Evolutionary conservation across 345 rosid species (phyloP).

Genomic region (Cochlearia excelsa): DNA sequence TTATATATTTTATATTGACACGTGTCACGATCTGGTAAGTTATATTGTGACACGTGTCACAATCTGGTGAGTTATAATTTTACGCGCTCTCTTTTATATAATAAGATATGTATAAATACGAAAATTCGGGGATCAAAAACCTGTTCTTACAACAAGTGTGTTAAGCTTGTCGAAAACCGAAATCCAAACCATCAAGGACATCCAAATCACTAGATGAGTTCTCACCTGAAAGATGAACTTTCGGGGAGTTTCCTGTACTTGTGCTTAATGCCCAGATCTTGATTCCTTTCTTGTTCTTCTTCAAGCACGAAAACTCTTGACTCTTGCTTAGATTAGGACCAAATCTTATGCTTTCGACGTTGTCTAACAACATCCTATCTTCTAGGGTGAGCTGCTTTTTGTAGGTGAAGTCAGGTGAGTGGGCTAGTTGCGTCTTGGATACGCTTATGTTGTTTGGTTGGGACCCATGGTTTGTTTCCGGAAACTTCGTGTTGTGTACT

Average conservation of each 20-base stretch:
- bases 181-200: constrained; percentile 53
- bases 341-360: constrained; percentile 40
- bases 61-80: no score
- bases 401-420: constrained; percentile 33
- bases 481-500: constrained; percentile 39
- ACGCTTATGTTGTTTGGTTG: constrained; percentile 28
- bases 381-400: constrained; percentile 53
- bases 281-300: constrained; percentile 36
- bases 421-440: constrained; percentile 40
- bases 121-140: constrained; percentile 20
- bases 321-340: constrained; percentile 74
- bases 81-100: no score
- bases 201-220: constrained; percentile 41
- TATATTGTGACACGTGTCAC: no score
- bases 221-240: constrained; percentile 24
- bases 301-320: constrained; percentile 50
- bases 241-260: constrained; percentile 73
- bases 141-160: not conserved
- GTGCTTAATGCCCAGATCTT: constrained; percentile 48
- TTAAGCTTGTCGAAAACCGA: constrained; percentile 15
- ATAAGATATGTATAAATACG: constrained; percentile 20
- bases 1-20: no score
- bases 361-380: constrained; percentile 58
- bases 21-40: no score
- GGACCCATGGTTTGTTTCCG: constrained; percentile 37